Percentiles rank a stretch among this genome's conserved stretches.
Evolutionary conservation across 495 filamentous ascomycete species (phyloP).

Genomic region (Aspergillus carlsbadensis): DNA sequence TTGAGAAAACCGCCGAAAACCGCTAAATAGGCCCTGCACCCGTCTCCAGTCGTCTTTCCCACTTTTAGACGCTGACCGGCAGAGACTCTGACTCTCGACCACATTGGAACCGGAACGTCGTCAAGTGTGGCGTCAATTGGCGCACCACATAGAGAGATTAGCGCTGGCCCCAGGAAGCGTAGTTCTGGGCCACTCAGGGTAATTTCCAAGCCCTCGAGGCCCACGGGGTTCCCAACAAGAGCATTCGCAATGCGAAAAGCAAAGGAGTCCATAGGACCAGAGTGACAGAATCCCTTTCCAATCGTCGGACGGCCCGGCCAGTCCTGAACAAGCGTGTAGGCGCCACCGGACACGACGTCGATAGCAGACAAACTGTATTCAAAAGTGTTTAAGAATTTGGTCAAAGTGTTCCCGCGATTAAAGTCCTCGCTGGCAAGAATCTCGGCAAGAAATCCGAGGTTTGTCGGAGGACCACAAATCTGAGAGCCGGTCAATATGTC

Average conservation of each 20-base stretch:
- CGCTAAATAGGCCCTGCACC: slow-evolving; percentile 59
- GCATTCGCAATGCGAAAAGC: slow-evolving; percentile 55
- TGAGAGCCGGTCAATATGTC: slow-evolving; percentile 37
- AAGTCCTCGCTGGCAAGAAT: slow-evolving; percentile 45
- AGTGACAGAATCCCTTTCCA: slow-evolving; percentile 49
- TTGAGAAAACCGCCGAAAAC: slow-evolving; percentile 56
- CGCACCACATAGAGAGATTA: slow-evolving; percentile 56
- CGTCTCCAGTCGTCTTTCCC: slow-evolving; percentile 49
- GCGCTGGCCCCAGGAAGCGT: slow-evolving; percentile 46
- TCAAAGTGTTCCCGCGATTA: slow-evolving; percentile 49
- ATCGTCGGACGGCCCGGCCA: slow-evolving; percentile 54
- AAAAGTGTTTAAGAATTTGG: slow-evolving; percentile 52
- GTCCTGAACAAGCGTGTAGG: slow-evolving; percentile 60
- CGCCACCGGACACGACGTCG: slow-evolving; percentile 55
- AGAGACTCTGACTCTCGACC: slow-evolving; percentile 49
- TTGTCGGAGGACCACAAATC: slow-evolving; percentile 57
- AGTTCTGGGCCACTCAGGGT: slow-evolving; percentile 60
- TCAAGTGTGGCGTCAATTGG: slow-evolving; percentile 48
- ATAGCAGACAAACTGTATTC: slow-evolving; percentile 50
- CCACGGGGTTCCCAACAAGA: slow-evolving; percentile 54
- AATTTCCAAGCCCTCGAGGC: slow-evolving; percentile 56
- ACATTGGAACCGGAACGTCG: slow-evolving; percentile 47
- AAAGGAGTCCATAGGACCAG: slow-evolving; percentile 57
- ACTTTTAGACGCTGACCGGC: slow-evolving; percentile 55
- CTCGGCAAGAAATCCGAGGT: slow-evolving; percentile 52